These are phyloP conservation scores for Pyricularia pennisetigena DNA, from an alignment of 2,329 filamentous ascomycete genomes.

Conservation along the genomic window DNA sequence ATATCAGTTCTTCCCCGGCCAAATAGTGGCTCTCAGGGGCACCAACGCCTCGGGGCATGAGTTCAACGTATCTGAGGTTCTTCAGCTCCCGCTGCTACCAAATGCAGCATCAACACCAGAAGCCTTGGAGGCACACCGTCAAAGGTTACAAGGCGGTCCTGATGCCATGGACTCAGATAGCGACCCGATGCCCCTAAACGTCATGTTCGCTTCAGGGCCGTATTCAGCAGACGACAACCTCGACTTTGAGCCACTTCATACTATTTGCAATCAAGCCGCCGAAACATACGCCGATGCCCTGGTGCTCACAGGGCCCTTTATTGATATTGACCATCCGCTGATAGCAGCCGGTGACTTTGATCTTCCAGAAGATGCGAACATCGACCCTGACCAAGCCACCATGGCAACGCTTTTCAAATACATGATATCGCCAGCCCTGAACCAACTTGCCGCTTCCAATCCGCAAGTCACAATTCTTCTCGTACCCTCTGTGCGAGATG, in stretches of 20 bases:
- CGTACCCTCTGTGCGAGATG: conserved; percentile 73
- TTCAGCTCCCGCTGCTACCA: conserved; percentile 65
- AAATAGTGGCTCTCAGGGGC: conserved; percentile 80
- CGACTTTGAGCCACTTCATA: conserved; percentile 77
- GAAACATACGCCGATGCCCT: conserved; percentile 68
- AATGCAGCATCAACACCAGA: conserved; percentile 60
- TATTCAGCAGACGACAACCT: conserved; percentile 91
- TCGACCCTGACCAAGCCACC: conserved; percentile 70
- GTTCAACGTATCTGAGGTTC: conserved; percentile 69
- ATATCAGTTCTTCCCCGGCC: conserved; percentile 87
- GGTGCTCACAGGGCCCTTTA: conserved; percentile 75
- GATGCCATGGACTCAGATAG: conserved; percentile 52
- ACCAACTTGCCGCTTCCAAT: conserved; percentile 58
- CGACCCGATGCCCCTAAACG: conserved; percentile 57
- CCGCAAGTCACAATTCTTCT: conserved; percentile 75
- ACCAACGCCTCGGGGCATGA: conserved; percentile 79
- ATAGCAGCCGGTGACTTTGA: conserved; percentile 75
- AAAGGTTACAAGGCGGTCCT: conserved; percentile 55
- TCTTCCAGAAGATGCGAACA: conserved; percentile 53
- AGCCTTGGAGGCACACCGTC: conserved; percentile 57
- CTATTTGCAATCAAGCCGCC: conserved; percentile 68
- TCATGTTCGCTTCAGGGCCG: conserved; percentile 74
- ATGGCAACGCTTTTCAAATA: conserved; percentile 76
- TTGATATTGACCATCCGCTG: conserved; percentile 84
- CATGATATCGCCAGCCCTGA: conserved; percentile 65